Evolutionary conservation across 306 rosid genomes (phyloP), one percentile per base, ranked within the genome.

Genomic region (Casuarina equisetifolia): DNA sequence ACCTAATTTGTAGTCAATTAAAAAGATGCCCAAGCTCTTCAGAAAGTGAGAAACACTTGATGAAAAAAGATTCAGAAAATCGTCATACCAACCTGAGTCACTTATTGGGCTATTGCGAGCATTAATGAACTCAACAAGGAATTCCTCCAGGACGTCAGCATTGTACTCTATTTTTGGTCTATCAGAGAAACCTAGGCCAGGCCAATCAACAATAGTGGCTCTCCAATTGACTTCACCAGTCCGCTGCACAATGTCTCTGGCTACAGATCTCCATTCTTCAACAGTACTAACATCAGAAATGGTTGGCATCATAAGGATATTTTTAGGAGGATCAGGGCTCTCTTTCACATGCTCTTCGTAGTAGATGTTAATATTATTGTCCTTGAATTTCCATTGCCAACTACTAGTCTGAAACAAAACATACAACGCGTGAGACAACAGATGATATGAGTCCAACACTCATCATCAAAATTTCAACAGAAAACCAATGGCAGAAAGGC

Each of bases 201-300:
- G 98, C 98, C 98, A 94, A 84, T 92, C 98, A 76, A 94, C 93
- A 69, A 94, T 90, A 45, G 97, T 92, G 36, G 97, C 91, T 32
- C 93, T 84, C 89, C 91, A 94, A 82, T 85, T 89, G 82, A 83
- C 80, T 49, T 83, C 51, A 54, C 91, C 91, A 62, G 62, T 85
- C 72, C 87, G 96, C 73, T 83, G 92, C 76, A 86, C 93, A 62
- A 94, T 81, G 69, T 87, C 88, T 77, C 87, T 84, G 12, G 97
- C 98, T 50, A 90, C 98, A 20, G 79, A 68, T 79, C 98, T 90
- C 98, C 98, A 94, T 79, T 94, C 98, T 88, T 94, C 97, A 69
- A 94, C 98, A 3, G 97, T 94, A 72, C 98, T 94, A 38, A 94
- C 98, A 82, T 94, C 98, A 74, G 97, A 94, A 84, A 94, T 90